A percentile compares a stretch with the other conserved stretches of the same genome.
Conservation (phyloP, 1,284 basidiomycete species). For the Golubevia sp. region DNA sequence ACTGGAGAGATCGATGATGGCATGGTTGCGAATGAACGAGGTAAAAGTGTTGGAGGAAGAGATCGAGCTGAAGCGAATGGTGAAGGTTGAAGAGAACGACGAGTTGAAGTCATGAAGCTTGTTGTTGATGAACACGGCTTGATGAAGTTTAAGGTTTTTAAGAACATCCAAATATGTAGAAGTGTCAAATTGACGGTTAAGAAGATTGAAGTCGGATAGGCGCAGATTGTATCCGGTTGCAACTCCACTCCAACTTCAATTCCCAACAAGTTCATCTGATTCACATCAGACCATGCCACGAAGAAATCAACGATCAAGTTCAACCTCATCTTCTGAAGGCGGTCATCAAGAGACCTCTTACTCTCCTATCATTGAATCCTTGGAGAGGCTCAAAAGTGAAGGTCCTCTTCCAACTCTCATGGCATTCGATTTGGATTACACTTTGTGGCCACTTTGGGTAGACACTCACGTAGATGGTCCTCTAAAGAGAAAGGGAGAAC, state of each 20-base stretch:
- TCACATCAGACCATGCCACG: no score
- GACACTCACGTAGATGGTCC: slow-evolving; percentile 23
- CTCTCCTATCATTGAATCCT: slow-evolving; percentile 1
- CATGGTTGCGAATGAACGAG: slow-evolving; percentile 1
- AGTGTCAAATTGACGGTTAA: no score
- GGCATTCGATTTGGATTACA: slow-evolving; percentile 56
- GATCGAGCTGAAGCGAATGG: neutral
- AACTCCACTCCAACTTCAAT: no score
- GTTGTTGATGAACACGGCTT: no score
- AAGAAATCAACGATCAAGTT: neutral
- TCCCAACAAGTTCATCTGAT: no score
- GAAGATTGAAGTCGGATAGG: no score
- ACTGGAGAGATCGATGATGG: neutral
- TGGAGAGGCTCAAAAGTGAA: slow-evolving; percentile 9
- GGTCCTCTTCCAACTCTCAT: slow-evolving; percentile 32
- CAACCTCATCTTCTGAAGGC: slow-evolving; percentile 3
- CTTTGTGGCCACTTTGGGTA: slow-evolving; percentile 42
- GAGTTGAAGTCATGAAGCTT: no score
- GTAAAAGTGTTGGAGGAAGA: slow-evolving; percentile 1
- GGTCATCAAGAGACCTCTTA: neutral
- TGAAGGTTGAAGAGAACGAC: no score
- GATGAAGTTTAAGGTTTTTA: no score
- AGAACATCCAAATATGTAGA: no score
- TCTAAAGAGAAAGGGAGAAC: slow-evolving; percentile 19
- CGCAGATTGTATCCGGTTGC: no score